Evolutionary conservation across 2,329 filamentous ascomycete species (phyloP), one percentile per base, ranked within the genome.

Genomic region (Fusarium fujikuroi): DNA sequence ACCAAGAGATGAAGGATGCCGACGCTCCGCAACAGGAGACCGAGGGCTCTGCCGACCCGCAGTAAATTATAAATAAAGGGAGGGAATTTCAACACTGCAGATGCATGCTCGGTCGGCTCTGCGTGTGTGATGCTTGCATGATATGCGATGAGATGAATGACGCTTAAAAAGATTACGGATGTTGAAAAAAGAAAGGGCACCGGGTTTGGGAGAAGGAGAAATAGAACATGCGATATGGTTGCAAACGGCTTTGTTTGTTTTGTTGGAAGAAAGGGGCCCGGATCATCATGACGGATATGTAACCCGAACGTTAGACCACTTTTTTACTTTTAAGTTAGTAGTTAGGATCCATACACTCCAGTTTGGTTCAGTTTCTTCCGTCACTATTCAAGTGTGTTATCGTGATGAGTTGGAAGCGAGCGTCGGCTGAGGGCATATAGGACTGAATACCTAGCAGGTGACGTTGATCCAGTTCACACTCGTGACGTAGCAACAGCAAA

Each of bases 1-100:
- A 91, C 75, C 87, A 90, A 79, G 89, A 90, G 76, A 91, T 91
- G 89, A 86, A 88, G 73, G 90, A 92, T 76, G 89, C 88, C 23
- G 89, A 91, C 63, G 82, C 84, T 42, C 78, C 83, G 37, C 87
- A 87, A 81, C 79, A 86, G 25, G 87, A 89, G 76, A 53, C 53
- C 19, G 87, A 89, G 73, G 86, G 86, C 76, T 77, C 82, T 42
- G 70, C 78, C 43, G 81, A 81, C 65, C 74, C 79, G 58, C 80
- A 83, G 79, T 84, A 82, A 77, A 77, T 63, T 67, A 57, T 56
- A 54, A 63, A n/a, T 19, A 25, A n/a, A 60, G 36, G 46, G 44
- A 57, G 46, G 23, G 40, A 37, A 34, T 32, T 28, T 56, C 52
- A 61, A 37, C 59, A 54, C 56, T 36, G 50, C 56, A 62, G 62